Conservation (phyloP, 1,284 basidiomycete species). For the Flammula alnicola region DNA sequence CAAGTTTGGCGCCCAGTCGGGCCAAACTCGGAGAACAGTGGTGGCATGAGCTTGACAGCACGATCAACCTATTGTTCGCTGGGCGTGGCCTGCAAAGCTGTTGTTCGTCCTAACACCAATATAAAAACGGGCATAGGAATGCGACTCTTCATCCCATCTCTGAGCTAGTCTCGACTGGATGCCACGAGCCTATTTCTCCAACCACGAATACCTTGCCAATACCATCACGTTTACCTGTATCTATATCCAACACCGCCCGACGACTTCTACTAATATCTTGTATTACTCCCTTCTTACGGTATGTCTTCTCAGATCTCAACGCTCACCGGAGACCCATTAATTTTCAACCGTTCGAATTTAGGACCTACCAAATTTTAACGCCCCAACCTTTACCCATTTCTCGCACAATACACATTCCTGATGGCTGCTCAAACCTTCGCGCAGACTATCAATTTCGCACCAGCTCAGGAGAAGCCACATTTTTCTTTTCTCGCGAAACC, state of each 20-base stretch:
- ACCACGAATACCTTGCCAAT: no score
- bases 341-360: not conserved
- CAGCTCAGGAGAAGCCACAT: slow-evolving; percentile 17
- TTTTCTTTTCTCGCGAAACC: slow-evolving; percentile 48
- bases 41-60: no score
- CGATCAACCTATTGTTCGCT: no score
- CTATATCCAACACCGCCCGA: no score
- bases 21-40: no score
- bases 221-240: no score
- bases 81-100: slow-evolving; percentile 1
- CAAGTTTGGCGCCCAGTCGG: no score
- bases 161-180: slow-evolving; percentile 33
- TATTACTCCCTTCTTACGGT: no score
- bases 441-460: slow-evolving; percentile 15
- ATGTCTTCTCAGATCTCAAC: no score
- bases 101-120: slow-evolving; percentile 20
- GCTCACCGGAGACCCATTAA: no score
- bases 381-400: not conserved
- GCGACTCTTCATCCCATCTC: slow-evolving; percentile 23
- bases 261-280: no score
- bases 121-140: slow-evolving; percentile 20
- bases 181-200: not conserved
- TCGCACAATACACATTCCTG: not conserved
- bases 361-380: slow-evolving; percentile 4
- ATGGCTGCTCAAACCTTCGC: slow-evolving; percentile 9